Percentiles rank a stretch among this genome's conserved stretches.
These are phyloP conservation scores for Clonostachys rosea DNA, from an alignment of 2,329 filamentous ascomycete genomes.

Conservation along the genomic window DNA sequence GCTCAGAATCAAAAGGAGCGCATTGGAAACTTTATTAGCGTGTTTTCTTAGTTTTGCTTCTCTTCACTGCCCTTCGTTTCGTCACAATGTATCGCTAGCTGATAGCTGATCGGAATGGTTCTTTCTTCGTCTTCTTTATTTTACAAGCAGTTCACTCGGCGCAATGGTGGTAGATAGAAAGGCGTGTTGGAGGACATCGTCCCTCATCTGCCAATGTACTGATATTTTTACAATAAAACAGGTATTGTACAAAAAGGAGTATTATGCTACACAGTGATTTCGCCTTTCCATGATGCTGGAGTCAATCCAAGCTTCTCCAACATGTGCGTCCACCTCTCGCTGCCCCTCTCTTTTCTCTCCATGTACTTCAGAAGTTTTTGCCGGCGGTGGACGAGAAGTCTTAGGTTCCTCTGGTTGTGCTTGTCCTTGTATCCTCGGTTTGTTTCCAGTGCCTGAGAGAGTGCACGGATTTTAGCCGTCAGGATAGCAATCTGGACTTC, in stretches of 20 bases:
- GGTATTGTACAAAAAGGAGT: constrained; percentile 34
- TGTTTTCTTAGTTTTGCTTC: constrained; percentile 56
- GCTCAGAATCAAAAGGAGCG: constrained; percentile 99
- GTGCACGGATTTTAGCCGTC: constrained; percentile 84
- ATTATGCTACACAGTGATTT: constrained; percentile 54
- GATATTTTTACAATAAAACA: constrained; percentile 20
- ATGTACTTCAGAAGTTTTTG: constrained; percentile 88
- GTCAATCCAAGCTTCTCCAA: constrained; percentile 80
- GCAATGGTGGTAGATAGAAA: constrained; percentile 13
- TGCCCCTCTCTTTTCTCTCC: constrained; percentile 83
- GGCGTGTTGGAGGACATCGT: constrained; percentile 4
- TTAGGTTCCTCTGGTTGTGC: constrained; percentile 87
- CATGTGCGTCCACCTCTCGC: constrained; percentile 84
- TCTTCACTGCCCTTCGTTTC: constrained; percentile 13
- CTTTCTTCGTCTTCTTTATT: constrained; percentile 33
- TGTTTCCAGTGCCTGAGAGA: constrained; percentile 67
- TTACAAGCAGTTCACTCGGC: constrained; percentile 27
- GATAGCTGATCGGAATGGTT: constrained; percentile 1
- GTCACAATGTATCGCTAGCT: too few species aligned
- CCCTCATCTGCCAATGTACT: background rate
- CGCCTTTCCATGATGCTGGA: constrained; percentile 83
- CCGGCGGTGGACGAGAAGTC: constrained; percentile 79
- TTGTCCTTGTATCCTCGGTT: constrained; percentile 77
- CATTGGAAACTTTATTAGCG: constrained; percentile 98
- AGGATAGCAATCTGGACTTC: constrained; percentile 98